Base-by-base conservation (phyloP, 2,329 filamentous ascomycete species). In the Sporothrix curviconia region DNA sequence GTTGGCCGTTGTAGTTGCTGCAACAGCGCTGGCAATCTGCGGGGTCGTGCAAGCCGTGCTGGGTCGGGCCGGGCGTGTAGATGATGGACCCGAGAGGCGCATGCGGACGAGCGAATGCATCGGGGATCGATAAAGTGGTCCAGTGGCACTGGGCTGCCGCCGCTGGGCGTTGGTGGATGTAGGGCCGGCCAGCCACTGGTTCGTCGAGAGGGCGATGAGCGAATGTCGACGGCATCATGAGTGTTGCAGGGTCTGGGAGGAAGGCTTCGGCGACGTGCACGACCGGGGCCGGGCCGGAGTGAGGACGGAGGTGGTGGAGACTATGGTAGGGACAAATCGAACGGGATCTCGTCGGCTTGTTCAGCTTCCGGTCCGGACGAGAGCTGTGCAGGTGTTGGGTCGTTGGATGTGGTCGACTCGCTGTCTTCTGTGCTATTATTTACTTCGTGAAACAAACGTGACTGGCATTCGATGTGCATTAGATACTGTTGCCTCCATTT, bases 21-120 rank as follows among this genome's bases (percentile, higher is more conserved):
- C 12, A 52, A 34, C 34, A 52, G 14, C 14, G 12, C 7, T n/a
- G 49, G 49, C 49, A 52, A 52, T 40, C 22, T 52, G 49, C 12
- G n/a, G 49, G 34, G 28, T 52, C 49, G 14, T 22, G 32, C 8
- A 52, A 34, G 9, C 34, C n/a, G n/a, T n/a, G 32, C 34, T 52
- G 11, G 15, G 36, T 40, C 6, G 49, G 49, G 7, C 49, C 49
- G n/a, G 49, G 49, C 12, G 49, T 40, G 49, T 52, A 52, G 22
- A 52, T 52, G 14, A 22, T 12, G 7, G 49, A 52, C 14, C 49
- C 49, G 49, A 28, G 8, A 19, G 22, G 3, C 49, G 32, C 49
- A 52, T 52, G 34, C 49, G 49, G n/a, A 40, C 34, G 17, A 52
- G 49, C n/a, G 49, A 52, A 34, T 52, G 49, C 49, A 52, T 40